Conservation (phyloP, 2,329 filamentous ascomycete species). For the Hansfordia pulvinata region DNA sequence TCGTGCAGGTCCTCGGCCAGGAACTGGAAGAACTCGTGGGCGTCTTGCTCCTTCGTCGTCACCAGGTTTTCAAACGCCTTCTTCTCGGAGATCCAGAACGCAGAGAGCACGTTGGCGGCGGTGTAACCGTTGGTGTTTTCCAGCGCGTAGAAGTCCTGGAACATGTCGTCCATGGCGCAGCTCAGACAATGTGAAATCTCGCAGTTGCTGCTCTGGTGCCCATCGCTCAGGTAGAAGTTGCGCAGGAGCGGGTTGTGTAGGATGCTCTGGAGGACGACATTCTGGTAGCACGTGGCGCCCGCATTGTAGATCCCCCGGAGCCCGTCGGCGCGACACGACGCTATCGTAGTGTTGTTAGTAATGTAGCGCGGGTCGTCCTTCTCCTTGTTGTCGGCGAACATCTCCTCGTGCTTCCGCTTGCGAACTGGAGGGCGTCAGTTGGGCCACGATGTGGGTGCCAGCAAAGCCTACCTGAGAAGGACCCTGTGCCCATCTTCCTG, state of each 20-base stretch:
- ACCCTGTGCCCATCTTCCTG: constrained; percentile 53
- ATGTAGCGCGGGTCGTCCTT: constrained; percentile 65
- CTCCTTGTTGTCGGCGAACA: constrained; percentile 47
- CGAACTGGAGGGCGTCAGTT: constrained; percentile 31
- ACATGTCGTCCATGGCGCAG: constrained; percentile 62
- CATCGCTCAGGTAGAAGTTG: constrained; percentile 85
- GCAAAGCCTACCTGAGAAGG: constrained; percentile 41
- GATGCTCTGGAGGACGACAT: constrained; percentile 85
- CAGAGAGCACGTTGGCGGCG: constrained; percentile 76
- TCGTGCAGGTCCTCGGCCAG: constrained; percentile 83
- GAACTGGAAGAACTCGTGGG: constrained; percentile 95
- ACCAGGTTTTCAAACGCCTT: constrained; percentile 61
- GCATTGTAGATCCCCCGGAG: constrained; percentile 92
- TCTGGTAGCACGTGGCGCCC: constrained; percentile 97
- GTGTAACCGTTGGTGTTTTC: constrained; percentile 84
- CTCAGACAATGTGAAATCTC: constrained; percentile 47
- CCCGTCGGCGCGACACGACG: constrained; percentile 76
- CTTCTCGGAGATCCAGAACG: constrained; percentile 78
- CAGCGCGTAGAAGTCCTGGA: constrained; percentile 55
- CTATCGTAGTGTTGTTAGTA: constrained; percentile 60
- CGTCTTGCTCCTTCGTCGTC: constrained; percentile 90
- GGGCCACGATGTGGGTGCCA: background rate
- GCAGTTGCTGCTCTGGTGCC: constrained; percentile 71
- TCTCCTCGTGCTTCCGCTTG: constrained; percentile 65
- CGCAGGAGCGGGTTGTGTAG: constrained; percentile 86